Percentiles rank a stretch among this genome's conserved stretches.
Evolutionary conservation across 2,329 filamentous ascomycete genomes (phyloP).

Genomic region (Chaetoscypha palmicola): DNA sequence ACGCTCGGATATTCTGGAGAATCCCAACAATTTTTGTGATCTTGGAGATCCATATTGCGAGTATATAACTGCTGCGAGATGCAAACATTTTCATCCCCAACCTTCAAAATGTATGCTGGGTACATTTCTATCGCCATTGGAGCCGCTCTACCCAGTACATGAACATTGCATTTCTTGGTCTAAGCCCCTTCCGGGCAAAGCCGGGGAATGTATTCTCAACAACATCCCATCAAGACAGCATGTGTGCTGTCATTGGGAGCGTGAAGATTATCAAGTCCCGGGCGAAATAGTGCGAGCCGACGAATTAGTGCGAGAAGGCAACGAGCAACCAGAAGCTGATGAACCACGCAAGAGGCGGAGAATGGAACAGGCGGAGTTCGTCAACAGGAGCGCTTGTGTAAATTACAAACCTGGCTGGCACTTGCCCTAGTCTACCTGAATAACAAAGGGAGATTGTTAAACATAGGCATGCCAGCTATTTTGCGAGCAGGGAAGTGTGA

Average conservation of each 20-base stretch:
- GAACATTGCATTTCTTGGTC: constrained; percentile 9
- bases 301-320: too few relatives aligned
- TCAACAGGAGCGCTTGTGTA: neutral
- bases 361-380: too few relatives aligned
- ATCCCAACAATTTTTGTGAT: neutral
- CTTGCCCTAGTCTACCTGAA: too few relatives aligned
- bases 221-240: neutral
- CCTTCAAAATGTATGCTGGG: neutral
- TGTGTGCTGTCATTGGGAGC: constrained; percentile 8
- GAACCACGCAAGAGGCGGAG: too few relatives aligned
- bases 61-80: neutral
- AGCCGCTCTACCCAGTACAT: neutral
- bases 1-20: too few relatives aligned
- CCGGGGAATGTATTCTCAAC: constrained; percentile 3
- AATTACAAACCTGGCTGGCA: neutral
- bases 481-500: too few relatives aligned
- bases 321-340: too few relatives aligned
- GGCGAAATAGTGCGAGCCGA: neutral
- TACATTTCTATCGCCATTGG: neutral
- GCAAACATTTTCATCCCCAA: neutral
- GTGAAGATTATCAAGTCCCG: neutral
- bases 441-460: too few relatives aligned
- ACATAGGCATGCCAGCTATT: too few relatives aligned
- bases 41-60: neutral
- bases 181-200: neutral